A percentile compares a stretch with the other conserved stretches of the same genome.
phyloP scores from a whole-genome alignment of 257 asterid genomes.

The Solanum arcanum region DNA sequence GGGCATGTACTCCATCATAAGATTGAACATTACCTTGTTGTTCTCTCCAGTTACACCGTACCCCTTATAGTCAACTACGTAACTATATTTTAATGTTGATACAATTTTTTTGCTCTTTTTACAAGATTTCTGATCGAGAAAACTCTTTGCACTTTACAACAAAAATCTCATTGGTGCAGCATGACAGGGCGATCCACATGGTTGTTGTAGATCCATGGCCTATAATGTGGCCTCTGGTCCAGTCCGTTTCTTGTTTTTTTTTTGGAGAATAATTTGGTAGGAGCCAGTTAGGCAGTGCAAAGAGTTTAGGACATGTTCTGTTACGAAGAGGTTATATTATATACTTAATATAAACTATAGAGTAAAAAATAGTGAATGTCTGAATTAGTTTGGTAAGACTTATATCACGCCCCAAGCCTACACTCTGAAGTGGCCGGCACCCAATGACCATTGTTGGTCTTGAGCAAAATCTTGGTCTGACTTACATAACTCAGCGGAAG shows the following conservation, averaged over 20 bases:
- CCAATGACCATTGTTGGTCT: no score
- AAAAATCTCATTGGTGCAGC: slow-evolving; percentile 12
- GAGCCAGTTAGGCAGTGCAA: background rate
- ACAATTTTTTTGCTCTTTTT: slow-evolving; percentile 36
- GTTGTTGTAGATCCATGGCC: slow-evolving; percentile 65
- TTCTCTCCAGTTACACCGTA: slow-evolving; percentile 28
- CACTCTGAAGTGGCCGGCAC: no score
- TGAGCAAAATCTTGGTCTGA: no score
- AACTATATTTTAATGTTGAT: slow-evolving; percentile 24
- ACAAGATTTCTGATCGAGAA: slow-evolving; percentile 17
- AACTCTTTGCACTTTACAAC: slow-evolving; percentile 61
- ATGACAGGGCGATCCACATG: slow-evolving; percentile 35
- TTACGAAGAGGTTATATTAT: background rate
- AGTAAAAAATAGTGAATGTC: background rate
- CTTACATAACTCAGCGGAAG: no score
- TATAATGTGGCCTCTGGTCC: slow-evolving; percentile 57
- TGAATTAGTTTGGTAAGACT: background rate
- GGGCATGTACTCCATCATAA: slow-evolving; percentile 44
- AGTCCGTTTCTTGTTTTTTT: slow-evolving; percentile 16
- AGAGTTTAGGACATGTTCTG: background rate
- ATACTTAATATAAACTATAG: background rate
- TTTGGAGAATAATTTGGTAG: background rate
- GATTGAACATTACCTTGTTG: slow-evolving; percentile 24
- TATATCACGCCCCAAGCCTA: background rate
- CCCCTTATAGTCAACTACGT: slow-evolving; percentile 43